Evolutionary conservation across 2,329 filamentous ascomycete genomes (phyloP).

Genomic region (Dichotomopilus funicola): DNA sequence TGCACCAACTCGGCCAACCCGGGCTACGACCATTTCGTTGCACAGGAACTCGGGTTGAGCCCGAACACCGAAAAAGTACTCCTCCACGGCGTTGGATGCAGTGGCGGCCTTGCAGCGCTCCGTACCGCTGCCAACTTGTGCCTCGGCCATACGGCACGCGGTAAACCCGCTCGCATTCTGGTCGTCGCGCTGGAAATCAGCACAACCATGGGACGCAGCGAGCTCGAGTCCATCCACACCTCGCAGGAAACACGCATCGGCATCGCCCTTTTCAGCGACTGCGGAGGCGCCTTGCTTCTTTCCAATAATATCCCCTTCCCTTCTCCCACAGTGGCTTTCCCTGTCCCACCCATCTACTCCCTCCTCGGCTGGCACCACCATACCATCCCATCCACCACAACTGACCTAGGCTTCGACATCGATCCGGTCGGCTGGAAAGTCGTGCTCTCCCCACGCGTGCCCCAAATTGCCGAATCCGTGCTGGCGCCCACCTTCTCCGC

Average conservation of each 20-base stretch:
- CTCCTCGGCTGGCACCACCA: constrained; percentile 60
- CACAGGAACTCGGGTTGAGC: constrained; percentile 51
- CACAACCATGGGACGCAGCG: constrained; percentile 56
- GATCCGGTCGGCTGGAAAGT: constrained; percentile 63
- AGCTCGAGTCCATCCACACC: constrained; percentile 56
- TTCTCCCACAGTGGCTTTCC: not conserved
- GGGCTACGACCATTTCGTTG: constrained; percentile 60
- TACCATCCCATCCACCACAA: constrained; percentile 54
- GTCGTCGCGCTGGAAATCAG: constrained; percentile 59
- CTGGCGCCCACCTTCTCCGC: constrained; percentile 49
- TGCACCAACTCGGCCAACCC: constrained; percentile 66
- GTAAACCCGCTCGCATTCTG: constrained; percentile 55
- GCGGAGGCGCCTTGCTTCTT: constrained; percentile 58
- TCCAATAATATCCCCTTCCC: constrained; percentile 48
- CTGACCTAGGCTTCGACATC: constrained; percentile 59
- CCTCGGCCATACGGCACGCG: constrained; percentile 52
- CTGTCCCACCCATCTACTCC: constrained; percentile 41
- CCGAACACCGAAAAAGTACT: constrained; percentile 57
- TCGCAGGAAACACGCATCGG: constrained; percentile 58
- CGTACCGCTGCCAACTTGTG: constrained; percentile 62
- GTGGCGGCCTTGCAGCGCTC: constrained; percentile 55
- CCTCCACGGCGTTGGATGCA: constrained; percentile 60
- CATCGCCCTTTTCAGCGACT: constrained; percentile 62
- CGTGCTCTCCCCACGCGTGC: constrained; percentile 55
- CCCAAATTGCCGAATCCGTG: constrained; percentile 45